phyloP scores from a whole-genome alignment of 2,329 filamentous ascomycete species.

The Penicillium sp. region DNA sequence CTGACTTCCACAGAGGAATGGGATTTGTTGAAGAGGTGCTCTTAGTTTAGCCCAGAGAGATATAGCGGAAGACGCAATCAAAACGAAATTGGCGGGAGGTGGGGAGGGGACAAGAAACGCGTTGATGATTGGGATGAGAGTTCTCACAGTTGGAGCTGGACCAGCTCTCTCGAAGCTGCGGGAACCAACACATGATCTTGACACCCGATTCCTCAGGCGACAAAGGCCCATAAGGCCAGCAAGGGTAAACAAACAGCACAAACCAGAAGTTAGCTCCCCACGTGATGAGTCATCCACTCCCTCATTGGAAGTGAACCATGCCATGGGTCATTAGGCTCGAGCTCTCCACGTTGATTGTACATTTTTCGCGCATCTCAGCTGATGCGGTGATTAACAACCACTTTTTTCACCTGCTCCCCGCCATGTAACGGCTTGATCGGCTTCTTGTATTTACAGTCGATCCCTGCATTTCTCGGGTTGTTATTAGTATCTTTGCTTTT shows the following conservation, averaged over 20 bases:
- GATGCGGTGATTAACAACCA: conserved; percentile 10
- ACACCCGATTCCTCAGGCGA: conserved; percentile 7
- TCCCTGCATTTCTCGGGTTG: neutral
- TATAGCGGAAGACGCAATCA: neutral
- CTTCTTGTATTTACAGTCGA: neutral
- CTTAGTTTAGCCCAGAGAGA: neutral
- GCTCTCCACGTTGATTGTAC: conserved; percentile 16
- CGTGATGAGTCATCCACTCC: conserved; percentile 10
- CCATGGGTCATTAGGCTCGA: conserved; percentile 18
- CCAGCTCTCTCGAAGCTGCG: conserved; percentile 17
- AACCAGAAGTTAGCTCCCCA: conserved; percentile 15
- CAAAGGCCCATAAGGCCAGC: neutral
- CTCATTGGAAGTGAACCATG: conserved; percentile 19
- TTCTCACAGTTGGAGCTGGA: conserved; percentile 3
- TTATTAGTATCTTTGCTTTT: neutral
- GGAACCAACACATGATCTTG: conserved; percentile 11
- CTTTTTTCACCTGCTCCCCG: conserved; percentile 10
- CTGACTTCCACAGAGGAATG: conserved; percentile 1
- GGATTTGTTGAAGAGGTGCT: neutral
- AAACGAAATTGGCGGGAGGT: neutral
- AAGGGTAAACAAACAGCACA: conserved; percentile 4
- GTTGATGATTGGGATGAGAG: conserved; percentile 9
- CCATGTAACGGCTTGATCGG: conserved; percentile 12
- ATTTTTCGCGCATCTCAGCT: conserved; percentile 17
- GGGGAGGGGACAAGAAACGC: neutral